Percentiles rank a stretch among this genome's conserved stretches.
Evolutionary conservation across 805 yeast species (phyloP).

Genomic region (Zygosaccharomyces pseudorouxii): DNA sequence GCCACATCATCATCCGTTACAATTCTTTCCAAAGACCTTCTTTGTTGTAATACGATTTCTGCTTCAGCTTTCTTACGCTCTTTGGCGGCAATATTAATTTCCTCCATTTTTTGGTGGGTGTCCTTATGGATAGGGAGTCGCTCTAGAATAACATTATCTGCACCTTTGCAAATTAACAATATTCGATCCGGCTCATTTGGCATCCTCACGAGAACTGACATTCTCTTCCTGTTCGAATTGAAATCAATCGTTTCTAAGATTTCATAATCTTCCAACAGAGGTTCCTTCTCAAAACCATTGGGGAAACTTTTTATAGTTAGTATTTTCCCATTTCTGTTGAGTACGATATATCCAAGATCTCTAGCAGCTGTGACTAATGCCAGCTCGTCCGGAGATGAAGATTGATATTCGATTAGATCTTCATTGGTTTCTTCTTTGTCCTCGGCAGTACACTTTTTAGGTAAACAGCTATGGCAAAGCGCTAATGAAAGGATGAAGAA

Average conservation of each 20-base stretch:
- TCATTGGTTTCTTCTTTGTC: conserved; percentile 25
- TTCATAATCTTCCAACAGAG: conserved; percentile 64
- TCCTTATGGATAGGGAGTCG: conserved; percentile 53
- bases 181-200: conserved; percentile 62
- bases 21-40: conserved; percentile 42
- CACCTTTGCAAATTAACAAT: conserved; percentile 87
- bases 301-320: conserved; percentile 78
- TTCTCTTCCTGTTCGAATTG: conserved; percentile 81
- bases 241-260: conserved; percentile 81
- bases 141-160: conserved; percentile 85
- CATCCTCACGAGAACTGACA: conserved; percentile 79
- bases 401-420: conserved; percentile 70
- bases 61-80: conserved; percentile 77
- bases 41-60: conserved; percentile 57
- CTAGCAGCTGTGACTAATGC: conserved; percentile 93
- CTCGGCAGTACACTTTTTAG: conserved; percentile 43
- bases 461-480: conserved; percentile 85
- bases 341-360: conserved; percentile 87
- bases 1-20: conserved; percentile 21
- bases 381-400: conserved; percentile 94
- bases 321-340: conserved; percentile 55
- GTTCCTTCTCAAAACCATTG: conserved; percentile 62
- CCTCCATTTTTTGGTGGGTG: conserved; percentile 61
- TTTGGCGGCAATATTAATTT: conserved; percentile 51
- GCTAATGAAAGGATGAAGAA: conserved; percentile 81